Evolutionary conservation across 2,329 filamentous ascomycete genomes (phyloP), one percentile per base, ranked within the genome.

Genomic region (Sclerotiophoma versabilis): DNA sequence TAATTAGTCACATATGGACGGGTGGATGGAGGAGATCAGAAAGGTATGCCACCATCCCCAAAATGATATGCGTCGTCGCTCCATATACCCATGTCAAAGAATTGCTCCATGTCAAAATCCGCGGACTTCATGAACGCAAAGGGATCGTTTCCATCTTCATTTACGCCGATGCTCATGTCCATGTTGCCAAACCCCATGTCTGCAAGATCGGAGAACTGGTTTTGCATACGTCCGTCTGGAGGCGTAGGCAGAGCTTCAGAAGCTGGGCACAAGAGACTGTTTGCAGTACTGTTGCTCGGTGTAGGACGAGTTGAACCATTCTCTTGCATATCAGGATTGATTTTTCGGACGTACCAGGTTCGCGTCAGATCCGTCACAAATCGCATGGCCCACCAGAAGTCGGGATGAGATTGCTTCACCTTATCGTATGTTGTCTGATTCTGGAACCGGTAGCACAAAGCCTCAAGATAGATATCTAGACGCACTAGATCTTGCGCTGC

Each of bases 11-110:
- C 23, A 23, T 23, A 15, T 15, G 4, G 5, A 14, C 19, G 26
- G 20, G 17, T 17, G 30, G 19, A 25, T 26, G 33, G 30, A 22
- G 27, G 34, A 22, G 5, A 14, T 20, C 20, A 52, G 22, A 52
- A 53, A 14, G 27, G 25, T 45, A 33, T 46, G 12, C 43, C n/a
- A 10, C 57, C 49, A n/a, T 58, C 59, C 9, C 66, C 69, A 49
- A 69, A 72, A 0, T 59, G 42, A 42, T 72, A 72, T 15, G 33
- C 57, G 4, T 68, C 63, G 20, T 66, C 65, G 1, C 70, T 64
- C 68, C 69, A 74, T 5, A 73, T 66, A 3, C 70, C 67, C 44
- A 65, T 62, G 20, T 73, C 70, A n/a, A 73, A 65, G 27, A 74
- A 68, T 14, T 63, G 62, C 27, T 71, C 70, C 63, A 73, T 69